Conservation (phyloP, 768 basidiomycete species). For the Mycena leptocephala region DNA sequence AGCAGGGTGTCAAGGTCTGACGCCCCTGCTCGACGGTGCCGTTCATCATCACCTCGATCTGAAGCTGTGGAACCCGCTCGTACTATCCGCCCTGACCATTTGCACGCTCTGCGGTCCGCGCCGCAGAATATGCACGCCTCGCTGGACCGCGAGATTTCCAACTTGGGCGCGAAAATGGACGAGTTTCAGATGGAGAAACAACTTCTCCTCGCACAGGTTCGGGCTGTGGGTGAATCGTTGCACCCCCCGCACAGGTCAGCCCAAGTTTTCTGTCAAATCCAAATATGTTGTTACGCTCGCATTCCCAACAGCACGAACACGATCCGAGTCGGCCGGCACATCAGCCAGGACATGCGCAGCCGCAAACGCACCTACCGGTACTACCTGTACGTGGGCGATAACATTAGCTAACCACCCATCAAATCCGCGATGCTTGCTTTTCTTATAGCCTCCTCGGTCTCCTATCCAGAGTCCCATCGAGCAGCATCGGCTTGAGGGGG, state of each 20-base stretch:
- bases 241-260: background rate
- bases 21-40: too few relatives aligned
- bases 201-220: slow-evolving; percentile 25
- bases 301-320: too few relatives aligned
- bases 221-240: background rate
- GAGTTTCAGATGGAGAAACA: slow-evolving; percentile 56
- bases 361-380: too few relatives aligned
- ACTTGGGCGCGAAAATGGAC: slow-evolving; percentile 53
- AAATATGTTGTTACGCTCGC: background rate
- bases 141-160: slow-evolving; percentile 55
- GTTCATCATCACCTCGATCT: background rate
- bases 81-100: slow-evolving; percentile 16
- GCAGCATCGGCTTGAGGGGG: too few relatives aligned
- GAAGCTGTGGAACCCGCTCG: slow-evolving; percentile 4
- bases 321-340: too few relatives aligned
- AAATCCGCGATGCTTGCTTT: too few relatives aligned
- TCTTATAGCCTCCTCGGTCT: too few relatives aligned
- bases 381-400: too few relatives aligned
- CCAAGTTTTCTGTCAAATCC: too few relatives aligned
- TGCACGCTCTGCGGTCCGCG: background rate
- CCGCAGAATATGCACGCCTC: background rate
- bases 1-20: too few relatives aligned
- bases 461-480: background rate
- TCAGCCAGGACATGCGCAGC: too few relatives aligned
- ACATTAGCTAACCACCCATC: too few relatives aligned